Conservation (phyloP, 1,284 basidiomycete species). For the Omphalotus olearius region DNA sequence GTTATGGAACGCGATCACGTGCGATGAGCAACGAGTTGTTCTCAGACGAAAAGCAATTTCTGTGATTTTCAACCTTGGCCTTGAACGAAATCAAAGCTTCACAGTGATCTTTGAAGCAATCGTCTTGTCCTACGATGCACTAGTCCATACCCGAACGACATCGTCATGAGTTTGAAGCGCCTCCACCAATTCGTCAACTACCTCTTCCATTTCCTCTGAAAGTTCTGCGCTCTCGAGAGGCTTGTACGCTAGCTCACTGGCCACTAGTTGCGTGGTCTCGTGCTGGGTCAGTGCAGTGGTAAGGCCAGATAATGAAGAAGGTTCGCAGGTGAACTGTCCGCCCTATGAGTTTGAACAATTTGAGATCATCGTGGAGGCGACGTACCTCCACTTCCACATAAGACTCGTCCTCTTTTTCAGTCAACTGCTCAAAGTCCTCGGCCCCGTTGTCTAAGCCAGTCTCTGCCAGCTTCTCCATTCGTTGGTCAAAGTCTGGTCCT, state of each 20-base stretch:
- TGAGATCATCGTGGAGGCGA: background rate
- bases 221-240: conserved; percentile 39
- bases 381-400: conserved; percentile 40
- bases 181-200: conserved; percentile 45
- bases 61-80: too few species aligned
- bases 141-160: conserved; percentile 61
- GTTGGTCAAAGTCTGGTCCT: conserved; percentile 37
- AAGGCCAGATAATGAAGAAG: conserved; percentile 41
- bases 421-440: conserved; percentile 47
- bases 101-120: too few species aligned
- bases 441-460: conserved; percentile 45
- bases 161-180: conserved; percentile 62
- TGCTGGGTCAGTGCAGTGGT: conserved; percentile 36
- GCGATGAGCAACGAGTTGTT: too few species aligned
- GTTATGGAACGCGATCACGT: too few species aligned
- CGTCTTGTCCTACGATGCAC: conserved; percentile 24
- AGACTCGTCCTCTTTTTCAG: conserved; percentile 21
- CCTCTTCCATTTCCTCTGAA: conserved; percentile 36
- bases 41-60: too few species aligned
- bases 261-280: conserved; percentile 35
- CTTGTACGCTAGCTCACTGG: conserved; percentile 55
- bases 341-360: background rate
- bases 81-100: too few species aligned
- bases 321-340: conserved; percentile 51
- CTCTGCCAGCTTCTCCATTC: conserved; percentile 47